Percentiles rank a stretch among this genome's conserved stretches.
These are phyloP conservation scores for Daldinia eschscholtzii DNA, from an alignment of 2,329 filamentous ascomycete genomes.

Conservation along the genomic window DNA sequence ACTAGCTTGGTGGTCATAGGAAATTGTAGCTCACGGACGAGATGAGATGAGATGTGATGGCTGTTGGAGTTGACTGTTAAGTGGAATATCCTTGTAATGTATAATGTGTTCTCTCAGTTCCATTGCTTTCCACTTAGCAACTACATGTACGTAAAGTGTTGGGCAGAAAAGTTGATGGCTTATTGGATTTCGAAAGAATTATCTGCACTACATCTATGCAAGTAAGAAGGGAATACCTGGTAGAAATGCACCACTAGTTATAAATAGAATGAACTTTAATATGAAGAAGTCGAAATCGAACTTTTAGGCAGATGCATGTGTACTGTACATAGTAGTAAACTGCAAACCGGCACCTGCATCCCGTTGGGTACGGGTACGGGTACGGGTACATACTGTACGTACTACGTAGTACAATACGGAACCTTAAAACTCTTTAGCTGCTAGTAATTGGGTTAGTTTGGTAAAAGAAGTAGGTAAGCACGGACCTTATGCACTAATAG, in stretches of 20 bases:
- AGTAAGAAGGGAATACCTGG: constrained; percentile 4
- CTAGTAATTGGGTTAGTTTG: not conserved
- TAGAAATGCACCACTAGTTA: not conserved
- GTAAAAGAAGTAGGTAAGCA: constrained; percentile 14
- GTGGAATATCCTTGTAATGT: not conserved
- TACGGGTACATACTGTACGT: not conserved
- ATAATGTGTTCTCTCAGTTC: not conserved
- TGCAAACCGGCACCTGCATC: not conserved
- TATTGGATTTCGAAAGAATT: constrained; percentile 3
- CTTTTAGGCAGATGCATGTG: not conserved
- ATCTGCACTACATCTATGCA: constrained; percentile 7
- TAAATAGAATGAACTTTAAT: constrained; percentile 1
- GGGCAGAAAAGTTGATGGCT: not conserved
- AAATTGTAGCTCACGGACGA: not conserved
- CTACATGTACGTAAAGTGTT: constrained; percentile 1
- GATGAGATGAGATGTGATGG: not conserved
- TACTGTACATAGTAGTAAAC: not conserved
- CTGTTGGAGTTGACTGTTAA: not conserved
- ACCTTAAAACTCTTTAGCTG: constrained; percentile 10
- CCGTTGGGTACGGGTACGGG: not conserved
- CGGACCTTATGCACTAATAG: constrained; percentile 29
- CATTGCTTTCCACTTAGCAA: not conserved
- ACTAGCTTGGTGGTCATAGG: not conserved
- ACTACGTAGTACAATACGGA: constrained; percentile 8
- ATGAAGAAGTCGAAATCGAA: constrained; percentile 8